Percentiles rank a stretch among this genome's conserved stretches.
Conservation (phyloP, 768 basidiomycete genomes). For the Mycena polygramma region DNA sequence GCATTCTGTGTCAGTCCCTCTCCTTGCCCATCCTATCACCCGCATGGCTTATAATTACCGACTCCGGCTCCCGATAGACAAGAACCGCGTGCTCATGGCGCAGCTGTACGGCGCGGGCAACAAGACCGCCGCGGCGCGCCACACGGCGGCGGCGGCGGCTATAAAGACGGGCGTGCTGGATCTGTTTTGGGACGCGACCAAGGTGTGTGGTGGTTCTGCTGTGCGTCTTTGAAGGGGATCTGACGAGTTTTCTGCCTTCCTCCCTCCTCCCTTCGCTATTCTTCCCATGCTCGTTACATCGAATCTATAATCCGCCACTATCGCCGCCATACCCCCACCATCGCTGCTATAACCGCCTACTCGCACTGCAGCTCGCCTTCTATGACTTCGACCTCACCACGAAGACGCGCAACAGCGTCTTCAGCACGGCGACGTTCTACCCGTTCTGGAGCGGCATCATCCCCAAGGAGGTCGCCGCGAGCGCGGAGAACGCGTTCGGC, state of each 20-base stretch:
- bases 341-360: no score
- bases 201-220: constrained; percentile 49
- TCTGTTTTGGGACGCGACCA: constrained; percentile 84
- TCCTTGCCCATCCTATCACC: neutral
- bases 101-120: constrained; percentile 69
- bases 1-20: constrained; percentile 78
- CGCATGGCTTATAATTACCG: no score
- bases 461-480: constrained; percentile 74
- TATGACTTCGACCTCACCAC: constrained; percentile 90
- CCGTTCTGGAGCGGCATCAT: constrained; percentile 91
- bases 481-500: constrained; percentile 71
- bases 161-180: constrained; percentile 84
- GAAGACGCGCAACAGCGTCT: constrained; percentile 72
- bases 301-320: no score
- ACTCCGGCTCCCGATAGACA: constrained; percentile 57
- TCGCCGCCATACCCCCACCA: no score
- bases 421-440: constrained; percentile 84
- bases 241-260: no score
- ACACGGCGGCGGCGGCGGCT: constrained; percentile 67
- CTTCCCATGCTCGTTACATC: no score
- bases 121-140: constrained; percentile 56
- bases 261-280: no score
- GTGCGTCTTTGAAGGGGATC: no score
- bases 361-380: constrained; percentile 72
- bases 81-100: constrained; percentile 71